Percentiles rank a stretch among this genome's conserved stretches.
These are phyloP conservation scores for Spiraea crenata DNA, from an alignment of 331 rosid genomes.

Conservation along the genomic window DNA sequence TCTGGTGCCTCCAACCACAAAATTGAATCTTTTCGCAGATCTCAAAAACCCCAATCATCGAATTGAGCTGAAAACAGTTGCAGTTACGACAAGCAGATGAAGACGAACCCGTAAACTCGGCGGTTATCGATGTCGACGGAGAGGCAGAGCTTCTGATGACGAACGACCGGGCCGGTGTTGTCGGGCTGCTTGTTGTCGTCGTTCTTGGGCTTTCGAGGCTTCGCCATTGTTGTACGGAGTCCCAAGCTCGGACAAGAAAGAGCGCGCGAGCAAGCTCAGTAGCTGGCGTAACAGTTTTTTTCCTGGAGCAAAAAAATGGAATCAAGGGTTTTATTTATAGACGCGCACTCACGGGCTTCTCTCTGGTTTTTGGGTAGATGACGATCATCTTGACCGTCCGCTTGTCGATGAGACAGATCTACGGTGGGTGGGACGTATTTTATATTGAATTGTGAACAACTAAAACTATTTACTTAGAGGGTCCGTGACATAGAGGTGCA, in stretches of 20 bases:
- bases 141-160: conserved; percentile 93
- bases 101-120: conserved; percentile 71
- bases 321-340: conserved; percentile 32
- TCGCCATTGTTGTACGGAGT: conserved; percentile 53
- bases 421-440: conserved; percentile 10
- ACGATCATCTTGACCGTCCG: conserved; percentile 15
- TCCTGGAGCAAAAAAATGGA: background rate
- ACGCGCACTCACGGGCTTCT: conserved; percentile 8
- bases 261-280: background rate
- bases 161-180: conserved; percentile 71
- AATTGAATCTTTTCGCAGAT: background rate
- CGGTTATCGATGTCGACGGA: conserved; percentile 71
- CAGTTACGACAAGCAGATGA: conserved; percentile 5
- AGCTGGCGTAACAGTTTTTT: background rate
- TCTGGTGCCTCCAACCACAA: background rate
- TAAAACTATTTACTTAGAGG: too few relatives aligned
- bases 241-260: background rate
- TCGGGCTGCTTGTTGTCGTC: conserved; percentile 81
- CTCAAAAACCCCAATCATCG: background rate
- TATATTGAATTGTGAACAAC: background rate
- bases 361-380: background rate
- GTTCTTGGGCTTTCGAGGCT: conserved; percentile 90
- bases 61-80: background rate
- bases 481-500: too few relatives aligned
- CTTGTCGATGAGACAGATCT: background rate